Conservation (phyloP, 2,329 filamentous ascomycete genomes). For the Mycogone perniciosa region DNA sequence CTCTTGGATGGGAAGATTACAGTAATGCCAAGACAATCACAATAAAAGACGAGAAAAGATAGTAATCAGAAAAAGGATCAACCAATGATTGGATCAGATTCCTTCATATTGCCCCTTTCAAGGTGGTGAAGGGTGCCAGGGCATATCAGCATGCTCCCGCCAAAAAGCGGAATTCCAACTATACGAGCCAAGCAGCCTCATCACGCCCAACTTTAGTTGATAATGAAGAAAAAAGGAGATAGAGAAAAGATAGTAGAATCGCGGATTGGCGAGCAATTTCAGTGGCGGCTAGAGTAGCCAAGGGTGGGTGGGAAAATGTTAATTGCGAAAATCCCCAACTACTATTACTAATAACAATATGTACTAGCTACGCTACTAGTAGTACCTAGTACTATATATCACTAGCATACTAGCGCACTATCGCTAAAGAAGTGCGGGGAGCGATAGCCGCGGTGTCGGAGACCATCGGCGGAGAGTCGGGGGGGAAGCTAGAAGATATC, state of each 20-base stretch:
- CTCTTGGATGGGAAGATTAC: too few species aligned
- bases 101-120: conserved; percentile 55
- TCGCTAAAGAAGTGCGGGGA: too few species aligned
- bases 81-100: conserved; percentile 53
- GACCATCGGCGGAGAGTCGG: too few species aligned
- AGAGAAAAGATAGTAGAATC: conserved; percentile 18
- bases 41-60: conserved; percentile 17
- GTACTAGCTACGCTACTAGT: neutral
- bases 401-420: neutral
- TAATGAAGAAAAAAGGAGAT: conserved; percentile 41
- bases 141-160: conserved; percentile 60
- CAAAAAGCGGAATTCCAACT: conserved; percentile 46
- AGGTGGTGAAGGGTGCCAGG: conserved; percentile 58
- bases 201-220: conserved; percentile 77
- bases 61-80: conserved; percentile 24
- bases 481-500: too few species aligned
- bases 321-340: neutral
- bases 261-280: neutral
- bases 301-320: neutral
- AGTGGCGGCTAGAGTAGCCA: neutral
- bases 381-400: neutral
- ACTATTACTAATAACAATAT: neutral
- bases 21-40: neutral
- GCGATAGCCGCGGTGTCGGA: too few species aligned
- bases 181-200: conserved; percentile 56